Conservation (phyloP, 2,329 filamentous ascomycete genomes). For the Venturia asperata region DNA sequence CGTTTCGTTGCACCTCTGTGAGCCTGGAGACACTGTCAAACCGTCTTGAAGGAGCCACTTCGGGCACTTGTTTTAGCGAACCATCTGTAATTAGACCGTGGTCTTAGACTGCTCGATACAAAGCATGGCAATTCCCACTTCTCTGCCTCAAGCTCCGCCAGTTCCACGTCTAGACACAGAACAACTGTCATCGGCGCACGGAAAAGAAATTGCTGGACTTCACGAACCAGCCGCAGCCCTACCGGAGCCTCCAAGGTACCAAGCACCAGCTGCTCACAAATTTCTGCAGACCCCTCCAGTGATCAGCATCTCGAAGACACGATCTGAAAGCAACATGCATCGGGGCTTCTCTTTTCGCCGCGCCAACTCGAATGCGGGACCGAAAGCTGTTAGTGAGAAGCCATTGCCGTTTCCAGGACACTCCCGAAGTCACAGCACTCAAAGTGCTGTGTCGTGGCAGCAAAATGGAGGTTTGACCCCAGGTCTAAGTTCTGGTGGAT, state of each 20-base stretch:
- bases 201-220: not conserved
- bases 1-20: not conserved
- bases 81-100: not conserved
- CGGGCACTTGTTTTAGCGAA: not conserved
- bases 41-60: not conserved
- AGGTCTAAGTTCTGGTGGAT: not conserved
- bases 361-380: conserved; percentile 7
- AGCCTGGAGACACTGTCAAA: not conserved
- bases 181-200: not conserved
- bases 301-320: conserved; percentile 7
- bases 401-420: not conserved
- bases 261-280: not conserved
- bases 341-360: conserved; percentile 16
- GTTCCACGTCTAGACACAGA: conserved; percentile 2
- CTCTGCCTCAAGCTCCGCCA: not conserved
- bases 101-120: not conserved
- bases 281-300: not conserved
- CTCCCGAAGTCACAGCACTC: conserved; percentile 14
- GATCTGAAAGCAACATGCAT: conserved; percentile 14
- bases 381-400: conserved; percentile 4
- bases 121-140: conserved; percentile 6
- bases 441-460: conserved; percentile 2
- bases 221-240: not conserved
- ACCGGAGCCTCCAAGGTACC: not conserved
- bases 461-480: not conserved